phyloP scores from a whole-genome alignment of 805 yeast species.

The Vanderwaltozyma polyspora region DNA sequence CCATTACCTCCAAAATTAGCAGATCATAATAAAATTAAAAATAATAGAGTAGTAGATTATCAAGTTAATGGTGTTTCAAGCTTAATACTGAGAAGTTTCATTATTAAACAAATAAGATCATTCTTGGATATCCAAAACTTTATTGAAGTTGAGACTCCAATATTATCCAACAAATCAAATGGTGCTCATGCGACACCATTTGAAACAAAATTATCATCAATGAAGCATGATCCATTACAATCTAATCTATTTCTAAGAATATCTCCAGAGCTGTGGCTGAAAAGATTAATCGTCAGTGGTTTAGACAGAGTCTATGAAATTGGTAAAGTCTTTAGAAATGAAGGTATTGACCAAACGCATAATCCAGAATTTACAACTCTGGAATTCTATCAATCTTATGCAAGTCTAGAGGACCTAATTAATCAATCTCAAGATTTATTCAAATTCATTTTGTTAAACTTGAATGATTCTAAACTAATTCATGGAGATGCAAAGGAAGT shows the following conservation, averaged over 20 bases:
- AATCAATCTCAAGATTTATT: slow-evolving; percentile 50
- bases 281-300: slow-evolving; percentile 71
- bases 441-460: slow-evolving; percentile 25
- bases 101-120: slow-evolving; percentile 43
- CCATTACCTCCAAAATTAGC: slow-evolving; percentile 56
- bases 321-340: slow-evolving; percentile 80
- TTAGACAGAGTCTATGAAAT: slow-evolving; percentile 80
- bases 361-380: slow-evolving; percentile 90
- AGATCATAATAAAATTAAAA: slow-evolving; percentile 45
- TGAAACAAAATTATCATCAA: slow-evolving; percentile 33
- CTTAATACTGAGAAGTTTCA: slow-evolving; percentile 40
- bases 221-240: slow-evolving; percentile 32
- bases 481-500: neutral
- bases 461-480: slow-evolving; percentile 5
- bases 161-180: slow-evolving; percentile 56
- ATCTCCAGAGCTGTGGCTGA: slow-evolving; percentile 94
- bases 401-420: slow-evolving; percentile 57
- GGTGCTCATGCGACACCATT: slow-evolving; percentile 96
- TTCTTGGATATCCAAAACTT: slow-evolving; percentile 49
- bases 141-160: slow-evolving; percentile 83
- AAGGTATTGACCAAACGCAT: slow-evolving; percentile 85
- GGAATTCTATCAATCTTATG: slow-evolving; percentile 74
- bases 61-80: slow-evolving; percentile 43
- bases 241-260: too few relatives aligned
- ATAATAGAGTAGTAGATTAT: slow-evolving; percentile 65